Evolutionary conservation across 1,139 yeast genomes (phyloP).

Genomic region (Saccharomyces pastorianus): DNA sequence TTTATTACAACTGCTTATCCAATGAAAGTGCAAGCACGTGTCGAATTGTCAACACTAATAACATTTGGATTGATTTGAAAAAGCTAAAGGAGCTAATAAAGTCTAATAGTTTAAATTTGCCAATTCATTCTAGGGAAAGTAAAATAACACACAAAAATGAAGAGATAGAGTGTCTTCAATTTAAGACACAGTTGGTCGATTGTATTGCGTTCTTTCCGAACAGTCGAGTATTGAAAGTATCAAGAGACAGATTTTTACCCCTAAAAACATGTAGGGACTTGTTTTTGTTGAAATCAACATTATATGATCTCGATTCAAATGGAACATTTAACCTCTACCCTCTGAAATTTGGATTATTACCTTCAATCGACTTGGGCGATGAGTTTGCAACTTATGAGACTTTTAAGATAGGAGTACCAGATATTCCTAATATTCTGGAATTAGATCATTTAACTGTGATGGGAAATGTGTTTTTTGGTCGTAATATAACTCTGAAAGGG

Average conservation of each 20-base stretch:
- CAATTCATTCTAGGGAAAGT: slow-evolving; percentile 91
- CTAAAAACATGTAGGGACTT: slow-evolving; percentile 96
- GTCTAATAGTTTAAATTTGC: slow-evolving; percentile 72
- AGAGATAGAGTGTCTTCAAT: slow-evolving; percentile 81
- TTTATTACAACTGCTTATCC: slow-evolving; percentile 39
- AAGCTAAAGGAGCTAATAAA: slow-evolving; percentile 92
- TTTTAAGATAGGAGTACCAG: slow-evolving; percentile 81
- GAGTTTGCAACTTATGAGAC: slow-evolving; percentile 93
- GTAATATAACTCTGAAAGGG: slow-evolving; percentile 80
- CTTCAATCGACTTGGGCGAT: slow-evolving; percentile 91
- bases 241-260: slow-evolving; percentile 95
- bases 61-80: slow-evolving; percentile 91
- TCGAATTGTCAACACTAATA: slow-evolving; percentile 95
- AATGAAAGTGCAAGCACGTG: slow-evolving; percentile 89
- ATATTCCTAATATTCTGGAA: slow-evolving; percentile 88
- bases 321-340: slow-evolving; percentile 85
- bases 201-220: slow-evolving; percentile 92
- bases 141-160: slow-evolving; percentile 65
- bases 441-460: slow-evolving; percentile 91
- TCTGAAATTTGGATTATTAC: slow-evolving; percentile 84
- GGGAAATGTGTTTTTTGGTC: slow-evolving; percentile 84
- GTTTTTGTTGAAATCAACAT: slow-evolving; percentile 87
- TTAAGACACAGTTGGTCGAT: slow-evolving; percentile 98
- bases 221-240: slow-evolving; percentile 97
- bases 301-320: slow-evolving; percentile 72